phyloP scores from a whole-genome alignment of 2,329 filamentous ascomycete species.

The Coleophoma cylindrospora region DNA sequence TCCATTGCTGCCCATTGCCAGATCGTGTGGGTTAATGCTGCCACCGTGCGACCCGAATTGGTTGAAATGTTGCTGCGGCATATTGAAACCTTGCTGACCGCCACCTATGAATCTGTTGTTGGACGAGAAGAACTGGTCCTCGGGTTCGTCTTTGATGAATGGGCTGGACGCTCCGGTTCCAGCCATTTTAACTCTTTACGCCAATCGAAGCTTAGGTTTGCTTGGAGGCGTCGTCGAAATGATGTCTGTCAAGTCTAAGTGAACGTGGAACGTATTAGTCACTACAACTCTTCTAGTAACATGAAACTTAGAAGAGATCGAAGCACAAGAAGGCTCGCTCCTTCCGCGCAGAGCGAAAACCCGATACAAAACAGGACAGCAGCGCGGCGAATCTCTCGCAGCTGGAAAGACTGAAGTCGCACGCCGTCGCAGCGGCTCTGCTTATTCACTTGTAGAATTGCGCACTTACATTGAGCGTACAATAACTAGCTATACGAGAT shows the following conservation, averaged over 20 bases:
- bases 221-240: constrained; percentile 9
- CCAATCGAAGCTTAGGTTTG: constrained; percentile 5
- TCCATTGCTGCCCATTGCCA: constrained; percentile 63
- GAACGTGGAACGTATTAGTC: constrained; percentile 8
- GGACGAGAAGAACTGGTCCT: constrained; percentile 49
- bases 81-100: constrained; percentile 26
- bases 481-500: too few species aligned
- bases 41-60: constrained; percentile 34
- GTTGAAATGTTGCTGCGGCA: constrained; percentile 40
- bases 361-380: too few species aligned
- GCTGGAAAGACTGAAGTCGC: too few species aligned
- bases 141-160: constrained; percentile 65
- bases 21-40: constrained; percentile 78
- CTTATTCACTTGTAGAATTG: not conserved
- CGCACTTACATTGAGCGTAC: not conserved
- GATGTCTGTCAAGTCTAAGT: constrained; percentile 12
- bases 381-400: too few species aligned
- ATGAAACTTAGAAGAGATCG: too few species aligned
- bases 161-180: constrained; percentile 37
- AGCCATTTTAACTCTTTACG: constrained; percentile 23
- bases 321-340: too few species aligned
- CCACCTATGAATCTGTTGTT: constrained; percentile 25
- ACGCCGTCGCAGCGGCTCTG: too few species aligned
- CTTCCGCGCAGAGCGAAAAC: too few species aligned
- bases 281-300: too few species aligned